Base-by-base conservation (phyloP, 495 filamentous ascomycete genomes). In the Choiromyces venosus region DNA sequence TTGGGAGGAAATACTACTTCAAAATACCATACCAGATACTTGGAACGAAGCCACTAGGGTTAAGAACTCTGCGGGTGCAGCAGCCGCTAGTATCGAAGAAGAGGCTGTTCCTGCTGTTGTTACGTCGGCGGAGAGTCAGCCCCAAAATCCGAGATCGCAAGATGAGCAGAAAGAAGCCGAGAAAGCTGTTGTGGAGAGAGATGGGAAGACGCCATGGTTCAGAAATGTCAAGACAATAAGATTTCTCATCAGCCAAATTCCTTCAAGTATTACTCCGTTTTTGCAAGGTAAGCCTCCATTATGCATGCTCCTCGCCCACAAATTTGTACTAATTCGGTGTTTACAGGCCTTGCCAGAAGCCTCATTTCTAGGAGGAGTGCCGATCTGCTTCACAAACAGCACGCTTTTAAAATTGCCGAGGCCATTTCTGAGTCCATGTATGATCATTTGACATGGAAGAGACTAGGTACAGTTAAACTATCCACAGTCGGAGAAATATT, bases 1-100 rank as follows among this genome's bases (percentile, higher is more conserved):
- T 35, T 90, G 90, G 85, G 96, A 99, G 81, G 92, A 94, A 73
- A 91, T 92, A 39, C 79, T 90, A 0, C 83, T 97, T 33, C 87
- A 90, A 78, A 88, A 89, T 76, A 85, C 82, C 64, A 87, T 91
- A 69, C 90, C 91, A 2, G 85, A 88, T 25, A 84, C 86, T 42
- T 92, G 89, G 88, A 88, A 90, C 74, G 85, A 88, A 77, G 87
- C 87, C 14, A 89, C 88, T 25, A 86, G 85, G 68, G 82, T 85
- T 56, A 86, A 87, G 73, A 84, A 84, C 69, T 82, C 82, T 67
- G 85, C 83, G 12, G 80, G 82, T 65, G 83, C 82, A 67, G 79
- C 85, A n/a, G 84, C 86, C 16, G 83, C 84, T 68, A 81, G 84
- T 46, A 65, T 83, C 66, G 74, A 85, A 65, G 85, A 81, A 68